Evolutionary conservation across 2,329 filamentous ascomycete species (phyloP).

Genomic region (Arthrobotrys pseudoclavata): DNA sequence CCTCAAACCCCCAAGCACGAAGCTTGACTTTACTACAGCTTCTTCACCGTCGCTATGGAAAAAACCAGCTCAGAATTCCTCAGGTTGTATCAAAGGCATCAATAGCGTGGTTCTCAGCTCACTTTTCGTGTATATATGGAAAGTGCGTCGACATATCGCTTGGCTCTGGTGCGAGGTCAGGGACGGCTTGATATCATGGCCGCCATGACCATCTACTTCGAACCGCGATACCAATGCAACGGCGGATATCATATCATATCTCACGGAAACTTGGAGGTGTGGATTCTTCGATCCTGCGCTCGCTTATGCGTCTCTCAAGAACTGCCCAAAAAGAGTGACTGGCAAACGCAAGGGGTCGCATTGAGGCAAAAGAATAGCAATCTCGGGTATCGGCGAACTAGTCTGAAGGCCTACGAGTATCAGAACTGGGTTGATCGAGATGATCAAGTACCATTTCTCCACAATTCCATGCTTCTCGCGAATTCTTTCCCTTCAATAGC

Average conservation of each 20-base stretch:
- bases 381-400: constrained; percentile 44
- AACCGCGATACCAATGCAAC: constrained; percentile 24
- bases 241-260: constrained; percentile 2
- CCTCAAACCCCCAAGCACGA: neutral
- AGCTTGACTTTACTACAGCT: constrained; percentile 7
- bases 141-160: constrained; percentile 40
- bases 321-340: constrained; percentile 48
- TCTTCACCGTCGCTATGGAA: constrained; percentile 35
- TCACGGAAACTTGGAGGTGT: constrained; percentile 30
- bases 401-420: constrained; percentile 46
- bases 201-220: constrained; percentile 10
- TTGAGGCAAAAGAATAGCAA: constrained; percentile 43
- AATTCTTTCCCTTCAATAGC: constrained; percentile 22
- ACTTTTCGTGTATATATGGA: constrained; percentile 39
- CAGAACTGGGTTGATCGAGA: constrained; percentile 49
- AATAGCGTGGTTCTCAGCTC: constrained; percentile 55
- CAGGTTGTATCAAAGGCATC: constrained; percentile 9
- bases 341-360: constrained; percentile 49
- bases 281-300: constrained; percentile 40
- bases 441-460: constrained; percentile 45
- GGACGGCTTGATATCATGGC: constrained; percentile 3
- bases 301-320: constrained; percentile 59
- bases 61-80: constrained; percentile 52
- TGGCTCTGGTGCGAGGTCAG: constrained; percentile 41
- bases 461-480: constrained; percentile 11